Base-by-base conservation (phyloP, 352 stramenopile species). In the Pythium brassicae region DNA sequence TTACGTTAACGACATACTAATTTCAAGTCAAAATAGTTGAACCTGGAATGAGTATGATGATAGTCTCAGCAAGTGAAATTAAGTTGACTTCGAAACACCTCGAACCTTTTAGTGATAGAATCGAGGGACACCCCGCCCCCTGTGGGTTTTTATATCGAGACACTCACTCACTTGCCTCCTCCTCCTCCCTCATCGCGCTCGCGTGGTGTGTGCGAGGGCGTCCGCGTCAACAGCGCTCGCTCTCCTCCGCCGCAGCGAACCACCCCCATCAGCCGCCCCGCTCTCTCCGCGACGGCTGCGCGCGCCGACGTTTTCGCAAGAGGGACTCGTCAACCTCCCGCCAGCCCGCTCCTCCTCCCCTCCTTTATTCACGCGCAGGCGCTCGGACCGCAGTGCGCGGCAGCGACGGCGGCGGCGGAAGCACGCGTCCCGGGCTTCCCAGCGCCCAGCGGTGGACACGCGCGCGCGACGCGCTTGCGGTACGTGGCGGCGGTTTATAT, bases 121-220 rank as follows among this genome's bases (percentile, higher is more conserved):
- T 23, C 42, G 7, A 47, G 42, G 42, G 8, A 12, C 12, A 15
- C 26, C 40, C 14, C 12, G 8, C 17, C 6, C 39, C 6, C 39
- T 22, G 37, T 26, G n/a, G 12, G 40, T 26, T 47, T 47, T 47
- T 47, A 27, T 27, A 54, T 26, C n/a, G 26, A 53, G 19, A 39
- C 27, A 39, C 46, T 37, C 46, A 49, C 44, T 32, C 44, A 51
- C 46, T 25, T 29, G 39, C 32, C 12, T n/a, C 49, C n/a, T n/a
- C n/a, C n/a, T n/a, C n/a, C n/a, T n/a, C n/a, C 34, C 37, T 19
- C 45, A 50, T 15, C 27, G 48, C 29, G 35, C 35, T 53, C 37
- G n/a, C 37, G 19, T 11, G 48, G 25, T 26, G 40, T 25, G 40
- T 20, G 19, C n/a, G 17, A 45, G 40, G 14, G 37, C 40, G 40